Conservation (phyloP, 225 moss, liverwort and hornwort genomes). For the Thuidium tamariscinum region DNA sequence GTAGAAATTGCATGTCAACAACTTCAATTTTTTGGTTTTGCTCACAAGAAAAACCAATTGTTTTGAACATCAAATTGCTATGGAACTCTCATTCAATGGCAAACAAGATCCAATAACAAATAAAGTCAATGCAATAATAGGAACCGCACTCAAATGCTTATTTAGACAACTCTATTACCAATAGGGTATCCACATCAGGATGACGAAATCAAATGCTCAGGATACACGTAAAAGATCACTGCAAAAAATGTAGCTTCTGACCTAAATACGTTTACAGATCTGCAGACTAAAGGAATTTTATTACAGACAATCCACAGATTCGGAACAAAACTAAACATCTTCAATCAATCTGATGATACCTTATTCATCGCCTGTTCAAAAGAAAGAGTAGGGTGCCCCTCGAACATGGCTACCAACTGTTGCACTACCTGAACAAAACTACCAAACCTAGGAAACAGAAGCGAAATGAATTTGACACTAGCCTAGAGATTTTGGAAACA, state of each 20-base stretch:
- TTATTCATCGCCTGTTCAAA: background rate
- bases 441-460: background rate
- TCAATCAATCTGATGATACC: background rate
- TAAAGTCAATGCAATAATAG: background rate
- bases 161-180: background rate
- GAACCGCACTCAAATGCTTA: background rate
- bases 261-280: background rate
- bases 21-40: background rate
- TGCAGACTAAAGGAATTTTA: background rate
- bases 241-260: background rate
- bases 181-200: background rate
- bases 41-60: background rate
- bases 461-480: background rate
- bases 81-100: background rate
- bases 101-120: background rate
- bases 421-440: background rate
- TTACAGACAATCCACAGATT: background rate
- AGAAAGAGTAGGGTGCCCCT: background rate
- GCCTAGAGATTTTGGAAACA: background rate
- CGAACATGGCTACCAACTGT: background rate
- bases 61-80: no score
- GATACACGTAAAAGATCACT: background rate
- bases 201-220: background rate
- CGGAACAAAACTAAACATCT: background rate
- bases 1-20: background rate